Conservation (phyloP, 306 rosid species). For the Quercus wislizeni region DNA sequence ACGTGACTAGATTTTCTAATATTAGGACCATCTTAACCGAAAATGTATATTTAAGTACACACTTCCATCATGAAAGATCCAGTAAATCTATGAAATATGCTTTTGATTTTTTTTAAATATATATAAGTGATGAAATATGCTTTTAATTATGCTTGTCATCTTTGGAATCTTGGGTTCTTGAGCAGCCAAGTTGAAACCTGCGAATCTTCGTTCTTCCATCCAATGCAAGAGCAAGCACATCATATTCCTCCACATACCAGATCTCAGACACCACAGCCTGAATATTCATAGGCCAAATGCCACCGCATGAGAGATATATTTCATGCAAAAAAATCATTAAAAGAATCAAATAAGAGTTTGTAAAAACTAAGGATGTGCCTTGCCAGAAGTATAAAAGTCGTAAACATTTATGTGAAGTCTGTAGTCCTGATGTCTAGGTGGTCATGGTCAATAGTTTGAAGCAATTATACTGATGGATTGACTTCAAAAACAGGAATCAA, state of each 20-base stretch:
- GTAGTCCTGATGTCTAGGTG: neutral
- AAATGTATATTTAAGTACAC: neutral
- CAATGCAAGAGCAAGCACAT: conserved; percentile 87
- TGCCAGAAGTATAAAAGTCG: neutral
- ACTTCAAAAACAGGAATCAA: neutral
- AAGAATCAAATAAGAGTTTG: neutral
- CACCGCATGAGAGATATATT: neutral
- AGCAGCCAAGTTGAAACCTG: conserved; percentile 68
- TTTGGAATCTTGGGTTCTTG: conserved; percentile 33
- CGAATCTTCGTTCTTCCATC: conserved; percentile 81
- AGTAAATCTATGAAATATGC: neutral
- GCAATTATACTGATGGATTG: neutral
- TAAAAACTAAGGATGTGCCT: neutral
- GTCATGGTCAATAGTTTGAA: neutral
- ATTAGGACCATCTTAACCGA: neutral
- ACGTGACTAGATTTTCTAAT: neutral
- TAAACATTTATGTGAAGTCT: neutral
- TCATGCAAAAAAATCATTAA: neutral
- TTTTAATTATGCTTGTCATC: neutral
- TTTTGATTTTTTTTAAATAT: no score
- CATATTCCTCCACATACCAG: conserved; percentile 96
- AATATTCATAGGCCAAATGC: conserved; percentile 1
- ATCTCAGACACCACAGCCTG: conserved; percentile 85
- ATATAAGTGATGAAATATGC: neutral
- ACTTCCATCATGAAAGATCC: neutral